These are phyloP conservation scores for Meyerozyma athensensis DNA, from an alignment of 1,139 yeast species.

Conservation along the genomic window DNA sequence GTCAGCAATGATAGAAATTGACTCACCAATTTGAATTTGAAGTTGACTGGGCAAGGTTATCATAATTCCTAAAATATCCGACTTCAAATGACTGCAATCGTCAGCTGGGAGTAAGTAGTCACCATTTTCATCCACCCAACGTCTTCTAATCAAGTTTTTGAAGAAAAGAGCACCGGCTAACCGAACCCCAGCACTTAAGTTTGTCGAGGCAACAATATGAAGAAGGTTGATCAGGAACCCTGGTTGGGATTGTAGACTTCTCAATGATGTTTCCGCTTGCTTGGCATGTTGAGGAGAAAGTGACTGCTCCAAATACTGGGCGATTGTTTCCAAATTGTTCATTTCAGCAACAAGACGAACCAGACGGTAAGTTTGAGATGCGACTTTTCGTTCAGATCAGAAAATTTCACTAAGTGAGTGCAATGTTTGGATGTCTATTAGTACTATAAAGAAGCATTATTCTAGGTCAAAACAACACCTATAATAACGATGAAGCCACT, in stretches of 20 bases:
- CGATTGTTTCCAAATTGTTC: conserved; percentile 38
- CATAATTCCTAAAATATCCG: conserved; percentile 79
- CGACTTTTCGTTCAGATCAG: not conserved
- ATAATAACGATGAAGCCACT: not conserved
- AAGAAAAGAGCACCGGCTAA: conserved; percentile 89
- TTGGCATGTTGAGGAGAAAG: conserved; percentile 51
- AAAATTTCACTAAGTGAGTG: not conserved
- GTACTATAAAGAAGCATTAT: conserved; percentile 1
- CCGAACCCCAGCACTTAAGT: conserved; percentile 53
- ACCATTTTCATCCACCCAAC: conserved; percentile 91
- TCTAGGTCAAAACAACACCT: conserved; percentile 1
- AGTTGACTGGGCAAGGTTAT: conserved; percentile 67
- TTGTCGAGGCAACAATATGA: conserved; percentile 68
- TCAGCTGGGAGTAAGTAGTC: conserved; percentile 55
- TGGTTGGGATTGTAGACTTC: conserved; percentile 54
- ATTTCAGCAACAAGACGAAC: conserved; percentile 2
- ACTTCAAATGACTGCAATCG: conserved; percentile 67
- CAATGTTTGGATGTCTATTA: conserved; percentile 5
- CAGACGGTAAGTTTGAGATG: conserved; percentile 7
- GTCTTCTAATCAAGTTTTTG: conserved; percentile 78
- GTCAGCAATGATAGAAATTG: conserved; percentile 89
- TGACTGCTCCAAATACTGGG: conserved; percentile 45
- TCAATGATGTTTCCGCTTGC: conserved; percentile 55
- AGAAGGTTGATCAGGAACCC: conserved; percentile 76
- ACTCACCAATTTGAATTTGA: conserved; percentile 90